Evolutionary conservation across 306 rosid species (phyloP), one percentile per base, ranked within the genome.

Genomic region (Quillaja saponaria): DNA sequence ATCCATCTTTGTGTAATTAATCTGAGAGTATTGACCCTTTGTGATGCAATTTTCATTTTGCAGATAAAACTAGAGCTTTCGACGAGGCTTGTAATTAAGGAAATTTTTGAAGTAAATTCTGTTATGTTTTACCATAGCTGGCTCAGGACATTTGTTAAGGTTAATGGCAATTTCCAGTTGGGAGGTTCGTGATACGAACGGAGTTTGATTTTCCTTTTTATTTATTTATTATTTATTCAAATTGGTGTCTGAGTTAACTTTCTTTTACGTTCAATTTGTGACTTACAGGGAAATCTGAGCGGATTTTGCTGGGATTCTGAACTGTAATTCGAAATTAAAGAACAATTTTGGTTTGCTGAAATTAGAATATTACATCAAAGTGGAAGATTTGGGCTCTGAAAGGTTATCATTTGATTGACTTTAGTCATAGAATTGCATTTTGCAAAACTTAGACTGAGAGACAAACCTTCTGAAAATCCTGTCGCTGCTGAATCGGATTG

Each of bases 321-420:
- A 63, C 53, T 71, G 35, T 66, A 12, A 21, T 52, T 42, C 55
- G 39, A 35, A 58, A 74, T 46, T 50, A 49, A n/a, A 31, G 51
- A 49, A 25, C 50, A 59, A 21, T 45, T 58, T 13, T 67, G 12
- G 40, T 42, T 55, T 34, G 14, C 45, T 13, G 34, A 46, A 21
- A 55, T 57, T 42, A 34, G 65, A 20, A 15, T 69, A 49, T 62
- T 46, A 47, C 72, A n/a, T n/a, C 55, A 31, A 46, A 61, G 49
- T 71, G 44, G 63, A 64, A 60, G 80, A 71, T 72, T 69, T 49
- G n/a, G 51, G 70, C 80, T 64, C 51, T 69, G 82, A 71, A 79
- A 69, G 66, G 79, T 35, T 75, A 56, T 58, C 38, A 28, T 55
- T 39, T 63, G 37, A 66, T 71, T 63, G 51, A 60, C 66, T 63